phyloP scores from a whole-genome alignment of 2,329 filamentous ascomycete genomes.

The Fusarium verrucosum region DNA sequence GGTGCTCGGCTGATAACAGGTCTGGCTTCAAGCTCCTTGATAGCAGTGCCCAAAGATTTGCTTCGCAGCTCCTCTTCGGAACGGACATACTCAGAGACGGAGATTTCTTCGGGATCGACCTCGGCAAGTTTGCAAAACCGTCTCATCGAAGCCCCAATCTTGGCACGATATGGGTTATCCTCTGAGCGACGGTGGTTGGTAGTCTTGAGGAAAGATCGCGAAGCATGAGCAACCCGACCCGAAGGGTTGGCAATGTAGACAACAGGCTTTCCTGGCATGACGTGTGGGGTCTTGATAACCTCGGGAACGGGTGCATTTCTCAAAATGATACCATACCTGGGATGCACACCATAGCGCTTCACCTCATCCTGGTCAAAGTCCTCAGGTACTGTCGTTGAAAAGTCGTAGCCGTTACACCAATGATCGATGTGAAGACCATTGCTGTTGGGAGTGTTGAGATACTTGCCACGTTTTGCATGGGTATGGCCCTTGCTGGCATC shows the following conservation, averaged over 20 bases:
- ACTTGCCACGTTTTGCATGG: conserved; percentile 62
- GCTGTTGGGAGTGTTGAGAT: conserved; percentile 63
- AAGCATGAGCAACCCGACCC: conserved; percentile 60
- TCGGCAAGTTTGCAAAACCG: conserved; percentile 52
- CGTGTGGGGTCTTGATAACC: conserved; percentile 52
- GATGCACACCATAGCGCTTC: conserved; percentile 61
- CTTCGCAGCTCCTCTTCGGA: conserved; percentile 48
- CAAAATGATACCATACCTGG: conserved; percentile 63
- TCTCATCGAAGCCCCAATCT: conserved; percentile 49
- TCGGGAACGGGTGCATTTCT: conserved; percentile 57
- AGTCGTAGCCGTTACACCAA: conserved; percentile 63
- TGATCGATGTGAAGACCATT: conserved; percentile 65
- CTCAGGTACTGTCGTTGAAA: conserved; percentile 56
- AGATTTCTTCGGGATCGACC: conserved; percentile 49
- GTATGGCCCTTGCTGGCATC: conserved; percentile 64
- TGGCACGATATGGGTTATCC: conserved; percentile 48
- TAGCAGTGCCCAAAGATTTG: conserved; percentile 50
- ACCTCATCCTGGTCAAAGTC: conserved; percentile 63
- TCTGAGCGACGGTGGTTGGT: conserved; percentile 48
- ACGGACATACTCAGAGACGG: conserved; percentile 47
- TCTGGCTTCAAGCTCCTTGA: conserved; percentile 47
- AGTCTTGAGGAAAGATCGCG: conserved; percentile 54
- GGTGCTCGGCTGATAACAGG: conserved; percentile 43
- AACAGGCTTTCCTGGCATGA: conserved; percentile 58
- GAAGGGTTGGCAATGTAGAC: conserved; percentile 59